A percentile compares a stretch with the other conserved stretches of the same genome.
phyloP scores from a whole-genome alignment of 2,329 filamentous ascomycete genomes.

The Fusarium longipes region DNA sequence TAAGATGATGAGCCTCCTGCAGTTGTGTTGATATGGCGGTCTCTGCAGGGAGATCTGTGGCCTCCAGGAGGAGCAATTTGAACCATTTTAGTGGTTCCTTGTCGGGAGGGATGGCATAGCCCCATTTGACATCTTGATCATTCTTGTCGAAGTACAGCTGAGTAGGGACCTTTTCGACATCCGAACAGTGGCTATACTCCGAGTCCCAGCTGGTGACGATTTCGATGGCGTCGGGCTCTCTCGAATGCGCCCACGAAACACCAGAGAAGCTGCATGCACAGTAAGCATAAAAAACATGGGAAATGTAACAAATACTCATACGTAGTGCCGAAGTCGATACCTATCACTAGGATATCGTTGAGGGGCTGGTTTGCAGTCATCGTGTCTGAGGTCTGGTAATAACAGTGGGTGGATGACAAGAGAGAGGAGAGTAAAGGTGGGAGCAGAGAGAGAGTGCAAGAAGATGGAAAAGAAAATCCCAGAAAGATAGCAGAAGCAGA shows the following conservation, averaged over 20 bases:
- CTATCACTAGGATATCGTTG: constrained; percentile 50
- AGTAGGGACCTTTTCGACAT: constrained; percentile 50
- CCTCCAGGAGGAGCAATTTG: constrained; percentile 55
- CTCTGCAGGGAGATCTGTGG: constrained; percentile 45
- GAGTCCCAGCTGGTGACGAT: constrained; percentile 51
- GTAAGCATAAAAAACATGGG: not conserved
- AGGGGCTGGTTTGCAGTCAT: not conserved
- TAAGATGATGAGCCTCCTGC: constrained; percentile 3
- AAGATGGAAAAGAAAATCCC: no score
- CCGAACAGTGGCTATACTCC: constrained; percentile 35
- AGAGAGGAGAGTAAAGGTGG: not conserved
- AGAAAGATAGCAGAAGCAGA: not conserved
- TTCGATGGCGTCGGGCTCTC: constrained; percentile 44
- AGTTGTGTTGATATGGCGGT: constrained; percentile 44
- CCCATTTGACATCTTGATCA: constrained; percentile 42
- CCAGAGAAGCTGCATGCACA: constrained; percentile 51
- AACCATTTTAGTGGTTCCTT: constrained; percentile 53
- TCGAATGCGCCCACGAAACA: constrained; percentile 52
- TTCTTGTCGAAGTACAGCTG: constrained; percentile 34
- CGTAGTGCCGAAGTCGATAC: constrained; percentile 62
- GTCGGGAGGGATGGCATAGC: constrained; percentile 46
- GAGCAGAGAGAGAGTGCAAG: not conserved
- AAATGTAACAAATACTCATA: constrained; percentile 32
- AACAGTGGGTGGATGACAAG: no score
- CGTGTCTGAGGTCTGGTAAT: not conserved